Conservation (phyloP, 805 yeast genomes). For the Candida nanaspora region DNA sequence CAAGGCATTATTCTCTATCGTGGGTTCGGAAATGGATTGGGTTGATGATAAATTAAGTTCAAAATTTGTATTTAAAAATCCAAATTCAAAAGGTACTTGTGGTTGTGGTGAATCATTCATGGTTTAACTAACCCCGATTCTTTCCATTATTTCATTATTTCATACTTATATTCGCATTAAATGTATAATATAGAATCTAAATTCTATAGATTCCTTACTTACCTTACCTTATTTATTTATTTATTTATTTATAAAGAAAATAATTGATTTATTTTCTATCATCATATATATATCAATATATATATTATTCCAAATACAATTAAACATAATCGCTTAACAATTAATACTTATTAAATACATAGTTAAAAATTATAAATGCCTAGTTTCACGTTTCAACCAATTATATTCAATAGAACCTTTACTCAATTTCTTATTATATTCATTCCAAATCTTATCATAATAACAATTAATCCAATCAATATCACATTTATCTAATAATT, state of each 20-base stretch:
- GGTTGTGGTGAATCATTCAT: conserved; percentile 99
- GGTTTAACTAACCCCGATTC: conserved; percentile 47
- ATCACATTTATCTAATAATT: conserved; percentile 39
- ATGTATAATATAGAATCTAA: too few relatives aligned
- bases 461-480: conserved; percentile 42
- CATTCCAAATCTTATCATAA: conserved; percentile 40
- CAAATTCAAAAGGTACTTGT: conserved; percentile 95
- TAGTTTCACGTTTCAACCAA: conserved; percentile 47
- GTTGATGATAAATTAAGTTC: conserved; percentile 85
- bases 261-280: not conserved
- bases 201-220: not conserved
- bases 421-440: conserved; percentile 30
- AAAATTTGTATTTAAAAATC: conserved; percentile 88
- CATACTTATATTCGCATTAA: not conserved
- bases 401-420: conserved; percentile 31
- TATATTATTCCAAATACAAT: too few relatives aligned
- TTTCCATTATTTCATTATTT: not conserved
- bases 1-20: conserved; percentile 89
- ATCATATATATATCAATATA: not conserved
- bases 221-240: not conserved
- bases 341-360: not conserved
- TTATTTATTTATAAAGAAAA: not conserved
- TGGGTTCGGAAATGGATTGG: conserved; percentile 99
- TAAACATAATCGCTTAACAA: too few relatives aligned
- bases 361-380: conserved; percentile 8